Base-by-base conservation (phyloP, 2,329 filamentous ascomycete species). In the Monosporascus sp. region DNA sequence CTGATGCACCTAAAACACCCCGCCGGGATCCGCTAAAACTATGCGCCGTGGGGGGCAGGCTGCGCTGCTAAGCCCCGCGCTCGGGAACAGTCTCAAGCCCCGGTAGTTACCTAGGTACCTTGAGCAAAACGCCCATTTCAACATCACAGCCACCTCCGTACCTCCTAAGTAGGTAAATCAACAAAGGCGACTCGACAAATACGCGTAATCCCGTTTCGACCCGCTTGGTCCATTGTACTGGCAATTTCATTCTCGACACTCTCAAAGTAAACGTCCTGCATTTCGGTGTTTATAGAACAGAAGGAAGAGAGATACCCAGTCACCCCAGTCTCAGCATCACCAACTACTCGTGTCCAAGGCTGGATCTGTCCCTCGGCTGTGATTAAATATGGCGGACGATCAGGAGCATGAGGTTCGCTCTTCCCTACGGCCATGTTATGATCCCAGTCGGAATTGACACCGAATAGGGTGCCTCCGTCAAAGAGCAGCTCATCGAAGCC, bases 401-500 rank as follows among this genome's bases (percentile, higher is more conserved):
- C 64, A 65, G 17, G 64, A 66, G 56, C 66, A 69, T 55, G 69
- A 71, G 59, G 69, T 71, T 58, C 26, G 52, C 26, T 17, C 22
- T 5, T 45, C 46, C 40, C n/a, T 43, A 50, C 11, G 14, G 48
- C n/a, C 38, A 14, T 11, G 7, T n/a, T 49, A 22, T 43, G 40
- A 43, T 14, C 19, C 19, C 5, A 43, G 19, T 20, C 9, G 7
- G 43, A 14, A 7, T 26, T 46, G 24, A 51, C 41, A 54, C 64
- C 4, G 31, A 2, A 34, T 34, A 96, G 88, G 94, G 93, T 69
- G 93, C 93, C 63, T 90, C 90, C 56, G 84, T 86, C 47, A 81
- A 86, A 71, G 93, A 97, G 76, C 83, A 90, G 66, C 83, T 97
- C 64, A 84, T 97, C 73, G 93, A 96, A 77, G 90, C 94, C 64